Conservation (phyloP, 805 yeast genomes). For the Pichia cephalocereana region DNA sequence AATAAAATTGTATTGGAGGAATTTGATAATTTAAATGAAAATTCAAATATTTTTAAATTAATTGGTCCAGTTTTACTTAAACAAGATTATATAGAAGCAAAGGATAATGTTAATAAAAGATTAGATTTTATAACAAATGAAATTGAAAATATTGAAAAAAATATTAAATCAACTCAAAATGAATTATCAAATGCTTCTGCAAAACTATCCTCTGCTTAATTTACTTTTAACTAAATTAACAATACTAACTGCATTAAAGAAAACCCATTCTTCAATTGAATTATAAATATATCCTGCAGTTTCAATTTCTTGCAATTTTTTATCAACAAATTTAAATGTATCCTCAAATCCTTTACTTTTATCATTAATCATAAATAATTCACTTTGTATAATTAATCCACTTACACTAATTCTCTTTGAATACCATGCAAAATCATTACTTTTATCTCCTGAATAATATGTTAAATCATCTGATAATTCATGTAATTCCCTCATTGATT, state of each 20-base stretch:
- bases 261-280: slow-evolving; percentile 65
- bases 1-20: slow-evolving; percentile 83
- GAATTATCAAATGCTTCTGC: slow-evolving; percentile 13
- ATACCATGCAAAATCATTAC: slow-evolving; percentile 88
- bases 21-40: slow-evolving; percentile 48
- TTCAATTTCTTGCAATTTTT: slow-evolving; percentile 45
- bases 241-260: slow-evolving; percentile 56
- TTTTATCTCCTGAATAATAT: slow-evolving; percentile 66
- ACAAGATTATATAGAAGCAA: slow-evolving; percentile 78
- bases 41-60: slow-evolving; percentile 74
- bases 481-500: slow-evolving; percentile 59
- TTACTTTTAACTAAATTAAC: slow-evolving; percentile 66
- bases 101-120: slow-evolving; percentile 76
- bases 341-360: slow-evolving; percentile 41
- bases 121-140: slow-evolving; percentile 79
- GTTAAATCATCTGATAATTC: slow-evolving; percentile 76
- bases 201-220: slow-evolving; percentile 40
- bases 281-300: slow-evolving; percentile 51
- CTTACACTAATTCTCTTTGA: slow-evolving; percentile 69
- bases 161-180: slow-evolving; percentile 47
- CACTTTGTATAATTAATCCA: slow-evolving; percentile 63
- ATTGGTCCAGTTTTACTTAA: slow-evolving; percentile 91
- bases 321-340: slow-evolving; percentile 58
- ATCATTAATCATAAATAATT: slow-evolving; percentile 75
- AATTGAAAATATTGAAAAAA: slow-evolving; percentile 66